A percentile compares a stretch with the other conserved stretches of the same genome.
Conservation (phyloP, 1,284 basidiomycete genomes). For the Ceratobasidium sp. region DNA sequence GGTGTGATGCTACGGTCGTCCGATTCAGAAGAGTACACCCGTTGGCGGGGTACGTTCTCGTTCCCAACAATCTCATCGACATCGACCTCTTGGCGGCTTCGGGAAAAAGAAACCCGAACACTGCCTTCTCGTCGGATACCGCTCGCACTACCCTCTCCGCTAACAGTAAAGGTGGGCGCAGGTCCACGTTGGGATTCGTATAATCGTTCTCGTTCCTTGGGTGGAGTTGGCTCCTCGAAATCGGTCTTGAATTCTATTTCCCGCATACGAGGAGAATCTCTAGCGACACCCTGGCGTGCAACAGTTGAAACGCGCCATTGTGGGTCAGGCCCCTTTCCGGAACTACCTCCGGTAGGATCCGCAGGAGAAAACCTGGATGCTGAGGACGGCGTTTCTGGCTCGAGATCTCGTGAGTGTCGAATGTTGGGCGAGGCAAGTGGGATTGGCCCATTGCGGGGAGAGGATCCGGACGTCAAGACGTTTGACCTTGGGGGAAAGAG, state of each 20-base stretch:
- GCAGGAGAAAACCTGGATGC: constrained; percentile 17
- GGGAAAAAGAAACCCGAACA: constrained; percentile 41
- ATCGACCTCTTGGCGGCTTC: constrained; percentile 27
- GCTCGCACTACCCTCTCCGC: constrained; percentile 19
- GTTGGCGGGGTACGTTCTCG: constrained; percentile 20
- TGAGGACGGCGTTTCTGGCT: constrained; percentile 12
- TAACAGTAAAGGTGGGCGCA: constrained; percentile 10
- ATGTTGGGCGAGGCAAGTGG: constrained; percentile 32
- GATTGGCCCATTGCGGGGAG: constrained; percentile 15
- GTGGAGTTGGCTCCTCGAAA: constrained; percentile 28
- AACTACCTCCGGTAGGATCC: background rate
- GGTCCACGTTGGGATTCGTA: constrained; percentile 33
- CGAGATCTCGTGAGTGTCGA: constrained; percentile 18
- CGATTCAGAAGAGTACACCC: constrained; percentile 37
- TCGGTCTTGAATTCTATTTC: constrained; percentile 27
- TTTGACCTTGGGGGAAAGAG: constrained; percentile 40
- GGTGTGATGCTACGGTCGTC: constrained; percentile 40
- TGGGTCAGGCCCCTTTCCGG: constrained; percentile 5
- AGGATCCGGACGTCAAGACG: constrained; percentile 16
- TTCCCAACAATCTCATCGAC: constrained; percentile 20
- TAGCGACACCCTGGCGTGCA: background rate
- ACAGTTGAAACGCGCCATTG: background rate
- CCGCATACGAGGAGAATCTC: constrained; percentile 22
- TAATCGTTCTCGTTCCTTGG: constrained; percentile 39
- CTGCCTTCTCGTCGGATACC: constrained; percentile 31